Conservation (phyloP, 2,329 filamentous ascomycete species). For the Cytospora leucostoma region DNA sequence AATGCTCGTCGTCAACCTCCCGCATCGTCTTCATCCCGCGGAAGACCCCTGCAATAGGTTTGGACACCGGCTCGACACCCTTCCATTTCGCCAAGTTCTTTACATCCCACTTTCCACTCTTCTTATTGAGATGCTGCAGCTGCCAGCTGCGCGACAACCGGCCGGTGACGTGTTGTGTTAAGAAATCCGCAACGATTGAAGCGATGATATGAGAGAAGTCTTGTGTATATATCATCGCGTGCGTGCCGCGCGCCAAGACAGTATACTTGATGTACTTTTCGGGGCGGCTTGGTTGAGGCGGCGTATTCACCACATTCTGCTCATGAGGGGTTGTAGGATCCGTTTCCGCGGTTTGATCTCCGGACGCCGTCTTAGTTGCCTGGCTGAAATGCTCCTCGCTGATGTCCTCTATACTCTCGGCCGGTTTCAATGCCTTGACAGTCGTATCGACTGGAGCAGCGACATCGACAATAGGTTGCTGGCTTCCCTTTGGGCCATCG, state of each 20-base stretch:
- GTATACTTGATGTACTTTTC: conserved; percentile 64
- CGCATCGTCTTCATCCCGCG: conserved; percentile 91
- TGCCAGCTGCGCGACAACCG: conserved; percentile 88
- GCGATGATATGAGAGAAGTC: conserved; percentile 74
- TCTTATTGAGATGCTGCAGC: conserved; percentile 80
- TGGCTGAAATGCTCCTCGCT: conserved; percentile 41
- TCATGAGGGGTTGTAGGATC: conserved; percentile 51
- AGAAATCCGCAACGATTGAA: conserved; percentile 80
- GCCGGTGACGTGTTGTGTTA: conserved; percentile 71
- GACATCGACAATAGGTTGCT: conserved; percentile 45
- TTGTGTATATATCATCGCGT: conserved; percentile 81
- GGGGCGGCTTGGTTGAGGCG: conserved; percentile 51
- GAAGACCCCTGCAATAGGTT: conserved; percentile 76
- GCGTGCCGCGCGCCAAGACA: conserved; percentile 74
- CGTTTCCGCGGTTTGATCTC: conserved; percentile 41
- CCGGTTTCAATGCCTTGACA: conserved; percentile 31
- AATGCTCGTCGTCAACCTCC: conserved; percentile 83
- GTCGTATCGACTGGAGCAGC: conserved; percentile 49
- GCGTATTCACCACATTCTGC: conserved; percentile 42
- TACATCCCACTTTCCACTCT: conserved; percentile 90
- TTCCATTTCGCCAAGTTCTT: conserved; percentile 95
- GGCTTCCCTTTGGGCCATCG: conserved; percentile 24
- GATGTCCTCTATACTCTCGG: conserved; percentile 42
- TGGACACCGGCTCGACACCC: conserved; percentile 74
- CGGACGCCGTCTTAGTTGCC: conserved; percentile 23